Base-by-base conservation (phyloP, 495 filamentous ascomycete species). In the Xylaria venustula region DNA sequence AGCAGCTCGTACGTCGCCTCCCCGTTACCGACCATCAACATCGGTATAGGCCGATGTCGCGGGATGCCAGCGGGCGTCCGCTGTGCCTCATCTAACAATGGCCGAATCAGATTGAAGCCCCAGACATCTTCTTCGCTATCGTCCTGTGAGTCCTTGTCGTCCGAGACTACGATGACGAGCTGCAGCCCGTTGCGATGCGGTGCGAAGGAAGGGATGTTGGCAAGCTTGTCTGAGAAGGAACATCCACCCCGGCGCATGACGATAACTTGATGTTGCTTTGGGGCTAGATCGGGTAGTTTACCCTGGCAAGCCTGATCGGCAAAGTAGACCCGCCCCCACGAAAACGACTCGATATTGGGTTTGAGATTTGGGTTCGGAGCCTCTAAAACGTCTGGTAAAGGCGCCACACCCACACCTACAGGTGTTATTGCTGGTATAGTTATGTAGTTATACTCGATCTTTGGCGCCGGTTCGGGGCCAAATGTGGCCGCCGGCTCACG, bases 21-120 rank as follows among this genome's bases (percentile, higher is more conserved):
- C 2, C 89, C 90, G 0, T 90, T 92, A 0, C 85, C 85, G 7
- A 95, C 87, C 88, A 98, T 90, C 22, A 96, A 81, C 87, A 97
- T 87, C 22, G 87, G 82, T 17, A 97, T 88, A 14, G 85, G 85
- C 62, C 93, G 75, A 52, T 85, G 85, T n/a, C 94, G 76, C 42
- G 81, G 77, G 37, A 95, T 77, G 0, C 93, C 92, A 11, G 81
- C 83, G 0, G 87, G 82, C 1, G 90, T 93, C 36, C 79, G 71
- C 74, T 96, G 92, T 14, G 75, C 71, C 55, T 87, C 82, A 51
- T 98, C 92, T 2, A 98, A 77, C 54, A 94, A 74, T 0, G 94
- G 94, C 22, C 90, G 79, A 14, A 81, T 70, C 22, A 82, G 61
- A 7, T 69, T 64, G 41, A 69, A 73, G 11, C 75, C 77, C 47